Conservation (phyloP, 129 eudicot species). For the Silybum marianum region DNA sequence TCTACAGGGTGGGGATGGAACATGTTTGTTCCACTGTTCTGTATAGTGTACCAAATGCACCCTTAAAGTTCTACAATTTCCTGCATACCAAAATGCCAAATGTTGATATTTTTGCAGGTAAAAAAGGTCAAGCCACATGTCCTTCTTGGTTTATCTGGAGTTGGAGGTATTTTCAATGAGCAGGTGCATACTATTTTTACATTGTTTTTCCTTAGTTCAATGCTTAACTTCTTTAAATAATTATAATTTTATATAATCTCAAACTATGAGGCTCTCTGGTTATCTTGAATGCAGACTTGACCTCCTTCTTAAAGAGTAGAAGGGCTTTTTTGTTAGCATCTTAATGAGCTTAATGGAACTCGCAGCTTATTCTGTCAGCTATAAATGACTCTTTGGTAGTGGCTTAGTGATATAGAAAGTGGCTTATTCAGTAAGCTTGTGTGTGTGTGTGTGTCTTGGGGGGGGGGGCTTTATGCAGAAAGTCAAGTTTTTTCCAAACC, state of each 20-base stretch:
- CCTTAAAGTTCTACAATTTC: slow-evolving; percentile 5
- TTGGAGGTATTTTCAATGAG: slow-evolving; percentile 95
- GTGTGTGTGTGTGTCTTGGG: too few relatives aligned
- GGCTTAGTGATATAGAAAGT: too few relatives aligned
- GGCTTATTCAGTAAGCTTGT: too few relatives aligned
- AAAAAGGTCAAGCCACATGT: slow-evolving; percentile 96
- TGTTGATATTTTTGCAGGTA: slow-evolving; percentile 60
- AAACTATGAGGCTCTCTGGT: neutral
- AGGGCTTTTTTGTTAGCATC: too few relatives aligned
- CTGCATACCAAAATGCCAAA: neutral
- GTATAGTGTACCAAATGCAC: too few relatives aligned
- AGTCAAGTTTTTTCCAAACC: too few relatives aligned
- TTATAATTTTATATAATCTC: neutral
- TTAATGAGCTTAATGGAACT: too few relatives aligned
- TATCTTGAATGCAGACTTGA: neutral
- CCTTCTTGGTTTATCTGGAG: slow-evolving; percentile 98
- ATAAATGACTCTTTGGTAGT: too few relatives aligned
- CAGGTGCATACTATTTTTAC: slow-evolving; percentile 57
- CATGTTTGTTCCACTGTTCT: too few relatives aligned
- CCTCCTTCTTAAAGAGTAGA: neutral
- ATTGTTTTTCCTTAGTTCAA: slow-evolving; percentile 6
- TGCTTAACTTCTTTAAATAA: neutral
- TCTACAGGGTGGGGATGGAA: too few relatives aligned
- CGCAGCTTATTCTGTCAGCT: too few relatives aligned
- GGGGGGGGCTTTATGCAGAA: too few relatives aligned